phyloP scores from a whole-genome alignment of 345 rosid species.

The Clausena lansium region DNA sequence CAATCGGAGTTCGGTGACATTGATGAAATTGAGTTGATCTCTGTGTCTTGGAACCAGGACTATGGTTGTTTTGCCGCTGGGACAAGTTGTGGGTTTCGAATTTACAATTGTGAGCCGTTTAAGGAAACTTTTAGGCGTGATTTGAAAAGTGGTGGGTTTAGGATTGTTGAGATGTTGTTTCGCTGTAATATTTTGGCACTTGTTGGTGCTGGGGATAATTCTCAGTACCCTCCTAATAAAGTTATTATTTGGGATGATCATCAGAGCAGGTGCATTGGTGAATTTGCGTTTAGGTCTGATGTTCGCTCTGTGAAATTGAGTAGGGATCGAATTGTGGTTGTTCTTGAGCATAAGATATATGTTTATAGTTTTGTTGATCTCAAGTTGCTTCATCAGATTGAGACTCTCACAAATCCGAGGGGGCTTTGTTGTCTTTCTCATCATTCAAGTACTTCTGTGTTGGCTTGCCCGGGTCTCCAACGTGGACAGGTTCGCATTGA shows the following conservation, averaged over 20 bases:
- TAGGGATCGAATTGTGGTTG: conserved; percentile 70
- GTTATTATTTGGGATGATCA: conserved; percentile 92
- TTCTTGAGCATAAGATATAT: conserved; percentile 86
- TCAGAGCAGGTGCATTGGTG: conserved; percentile 81
- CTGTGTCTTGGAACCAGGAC: conserved; percentile 88
- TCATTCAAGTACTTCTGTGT: conserved; percentile 61
- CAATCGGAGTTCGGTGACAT: conserved; percentile 33
- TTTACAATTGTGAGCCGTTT: conserved; percentile 79
- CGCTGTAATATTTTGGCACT: conserved; percentile 85
- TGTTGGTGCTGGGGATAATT: conserved; percentile 66
- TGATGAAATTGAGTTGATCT: conserved; percentile 55
- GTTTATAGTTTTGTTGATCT: conserved; percentile 71
- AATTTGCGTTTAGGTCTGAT: conserved; percentile 76
- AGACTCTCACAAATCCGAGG: conserved; percentile 72
- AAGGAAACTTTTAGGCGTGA: conserved; percentile 74
- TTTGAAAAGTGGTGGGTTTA: conserved; percentile 68
- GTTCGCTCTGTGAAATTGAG: conserved; percentile 76
- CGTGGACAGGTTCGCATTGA: conserved; percentile 79
- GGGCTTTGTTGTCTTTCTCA: conserved; percentile 93
- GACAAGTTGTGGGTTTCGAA: conserved; percentile 70
- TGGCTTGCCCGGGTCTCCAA: conserved; percentile 86
- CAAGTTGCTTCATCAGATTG: conserved; percentile 85
- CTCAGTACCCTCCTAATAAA: conserved; percentile 80
- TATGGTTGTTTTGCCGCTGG: conserved; percentile 82
- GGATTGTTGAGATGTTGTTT: conserved; percentile 91